These are phyloP conservation scores for Candida ascalaphidarum DNA, from an alignment of 805 yeast genomes.

Conservation along the genomic window DNA sequence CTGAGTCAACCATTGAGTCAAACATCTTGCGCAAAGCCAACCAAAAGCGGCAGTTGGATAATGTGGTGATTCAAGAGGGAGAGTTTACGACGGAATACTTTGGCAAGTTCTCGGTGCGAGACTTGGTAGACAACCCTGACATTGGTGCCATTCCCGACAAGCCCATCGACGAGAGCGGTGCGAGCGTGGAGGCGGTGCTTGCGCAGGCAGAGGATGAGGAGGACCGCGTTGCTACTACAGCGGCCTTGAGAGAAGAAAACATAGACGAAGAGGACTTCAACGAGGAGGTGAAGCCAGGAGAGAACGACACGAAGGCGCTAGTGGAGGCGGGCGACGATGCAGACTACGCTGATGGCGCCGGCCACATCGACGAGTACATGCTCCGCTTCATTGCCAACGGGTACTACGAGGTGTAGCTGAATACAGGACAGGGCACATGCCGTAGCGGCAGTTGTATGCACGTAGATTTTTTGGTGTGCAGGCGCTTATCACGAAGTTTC, in stretches of 20 bases:
- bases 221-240: constrained; percentile 80
- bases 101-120: constrained; percentile 77
- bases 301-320: constrained; percentile 14
- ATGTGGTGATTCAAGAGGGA: constrained; percentile 94
- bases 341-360: constrained; percentile 56
- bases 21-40: constrained; percentile 90
- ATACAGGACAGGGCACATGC: no score
- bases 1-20: constrained; percentile 93
- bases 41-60: constrained; percentile 88
- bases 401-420: constrained; percentile 31
- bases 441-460: no score
- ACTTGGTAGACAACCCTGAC: constrained; percentile 51
- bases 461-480: no score
- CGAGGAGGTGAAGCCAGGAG: constrained; percentile 25
- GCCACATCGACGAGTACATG: constrained; percentile 96
- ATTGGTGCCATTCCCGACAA: constrained; percentile 31
- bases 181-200: constrained; percentile 48
- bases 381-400: constrained; percentile 83
- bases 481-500: no score
- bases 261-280: constrained; percentile 82
- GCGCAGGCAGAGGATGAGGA: constrained; percentile 96
- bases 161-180: constrained; percentile 24
- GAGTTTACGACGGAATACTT: constrained; percentile 97
- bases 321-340: constrained; percentile 22
- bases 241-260: constrained; percentile 79